Percentiles rank a stretch among this genome's conserved stretches.
These are phyloP conservation scores for Nothomitra cinnamomea DNA, from an alignment of 2,329 filamentous ascomycete genomes.

Conservation along the genomic window DNA sequence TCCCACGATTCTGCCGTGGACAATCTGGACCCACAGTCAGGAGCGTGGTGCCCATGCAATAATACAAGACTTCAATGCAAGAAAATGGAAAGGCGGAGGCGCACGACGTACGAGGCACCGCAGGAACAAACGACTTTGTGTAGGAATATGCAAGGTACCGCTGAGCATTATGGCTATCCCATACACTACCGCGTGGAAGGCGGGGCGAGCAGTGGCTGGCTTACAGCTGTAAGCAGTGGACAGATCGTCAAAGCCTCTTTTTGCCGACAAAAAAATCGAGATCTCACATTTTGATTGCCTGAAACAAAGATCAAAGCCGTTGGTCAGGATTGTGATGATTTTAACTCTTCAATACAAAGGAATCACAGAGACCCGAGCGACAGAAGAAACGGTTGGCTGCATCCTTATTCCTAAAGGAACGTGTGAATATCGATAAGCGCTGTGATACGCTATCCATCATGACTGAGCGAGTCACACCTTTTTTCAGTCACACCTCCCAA, in stretches of 20 bases:
- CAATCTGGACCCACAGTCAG: background rate
- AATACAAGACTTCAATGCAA: background rate
- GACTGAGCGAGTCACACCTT: too few species aligned
- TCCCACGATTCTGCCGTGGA: background rate
- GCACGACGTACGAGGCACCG: background rate
- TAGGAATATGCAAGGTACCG: slow-evolving; percentile 2
- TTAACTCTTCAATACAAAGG: too few species aligned
- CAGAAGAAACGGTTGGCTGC: background rate
- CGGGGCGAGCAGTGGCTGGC: too few species aligned
- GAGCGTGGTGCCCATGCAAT: background rate
- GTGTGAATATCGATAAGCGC: slow-evolving; percentile 4
- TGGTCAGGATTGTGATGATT: too few species aligned
- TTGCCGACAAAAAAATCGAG: too few species aligned
- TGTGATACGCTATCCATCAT: background rate
- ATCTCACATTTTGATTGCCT: too few species aligned
- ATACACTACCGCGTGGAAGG: too few species aligned
- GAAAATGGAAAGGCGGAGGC: background rate
- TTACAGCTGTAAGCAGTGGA: too few species aligned
- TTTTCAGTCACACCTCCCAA: too few species aligned
- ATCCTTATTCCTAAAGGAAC: background rate
- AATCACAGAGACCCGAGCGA: background rate
- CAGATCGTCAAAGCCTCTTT: too few species aligned
- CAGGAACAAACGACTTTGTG: slow-evolving; percentile 4
- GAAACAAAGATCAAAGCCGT: too few species aligned
- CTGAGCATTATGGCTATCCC: background rate